Percentiles rank a stretch among this genome's conserved stretches.
phyloP scores from a whole-genome alignment of 108 stramenopile genomes.

The Halocafeteria seosinensis region DNA sequence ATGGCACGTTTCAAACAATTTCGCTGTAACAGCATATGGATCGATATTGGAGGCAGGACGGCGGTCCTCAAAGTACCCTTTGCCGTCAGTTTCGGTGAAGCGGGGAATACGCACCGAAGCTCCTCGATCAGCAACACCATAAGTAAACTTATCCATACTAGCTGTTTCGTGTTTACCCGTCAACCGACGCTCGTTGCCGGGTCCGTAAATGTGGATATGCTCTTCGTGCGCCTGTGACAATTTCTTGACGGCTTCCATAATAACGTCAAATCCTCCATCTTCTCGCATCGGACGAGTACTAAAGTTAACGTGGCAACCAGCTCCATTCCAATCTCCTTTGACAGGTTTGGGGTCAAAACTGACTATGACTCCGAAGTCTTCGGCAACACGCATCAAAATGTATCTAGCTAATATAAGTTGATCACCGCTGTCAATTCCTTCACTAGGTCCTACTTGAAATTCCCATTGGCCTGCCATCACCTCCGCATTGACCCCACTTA shows the following conservation, averaged over 20 bases:
- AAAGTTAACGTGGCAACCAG: constrained; percentile 92
- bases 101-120: constrained; percentile 80
- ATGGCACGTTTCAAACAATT: constrained; percentile 67
- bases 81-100: constrained; percentile 63
- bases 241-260: constrained; percentile 88
- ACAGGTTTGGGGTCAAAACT: constrained; percentile 93
- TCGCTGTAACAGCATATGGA: constrained; percentile 87
- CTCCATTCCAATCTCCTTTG: constrained; percentile 96
- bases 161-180: constrained; percentile 90
- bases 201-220: constrained; percentile 90
- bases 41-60: constrained; percentile 89
- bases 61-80: constrained; percentile 95
- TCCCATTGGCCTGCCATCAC: constrained; percentile 98
- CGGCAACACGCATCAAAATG: constrained; percentile 84
- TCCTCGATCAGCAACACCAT: constrained; percentile 91
- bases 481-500: constrained; percentile 88
- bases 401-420: constrained; percentile 86
- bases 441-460: constrained; percentile 90
- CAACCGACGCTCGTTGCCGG: constrained; percentile 83
- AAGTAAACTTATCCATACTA: constrained; percentile 70
- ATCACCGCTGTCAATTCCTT: constrained; percentile 88
- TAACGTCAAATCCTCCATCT: constrained; percentile 65
- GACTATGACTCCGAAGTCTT: constrained; percentile 86
- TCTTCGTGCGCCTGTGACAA: constrained; percentile 74
- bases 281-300: constrained; percentile 87